These are phyloP conservation scores for Neonectria punicea DNA, from an alignment of 2,329 filamentous ascomycete genomes.

Conservation along the genomic window DNA sequence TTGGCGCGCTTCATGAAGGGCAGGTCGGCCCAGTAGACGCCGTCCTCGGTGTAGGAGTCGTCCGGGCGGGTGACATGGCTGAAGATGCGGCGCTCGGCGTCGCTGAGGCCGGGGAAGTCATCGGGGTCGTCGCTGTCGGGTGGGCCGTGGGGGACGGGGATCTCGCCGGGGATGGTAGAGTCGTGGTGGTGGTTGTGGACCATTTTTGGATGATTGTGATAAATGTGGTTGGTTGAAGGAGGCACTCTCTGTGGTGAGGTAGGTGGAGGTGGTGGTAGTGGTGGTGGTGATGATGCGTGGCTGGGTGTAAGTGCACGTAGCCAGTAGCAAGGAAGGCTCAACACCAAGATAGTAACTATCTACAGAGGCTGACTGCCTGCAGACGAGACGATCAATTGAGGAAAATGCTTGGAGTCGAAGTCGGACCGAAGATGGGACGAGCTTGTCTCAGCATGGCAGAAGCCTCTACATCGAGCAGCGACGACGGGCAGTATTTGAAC, in stretches of 20 bases:
- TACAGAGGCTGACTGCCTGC: not conserved
- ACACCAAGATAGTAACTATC: not conserved
- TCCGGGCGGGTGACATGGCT: slow-evolving; percentile 85
- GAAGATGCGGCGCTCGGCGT: slow-evolving; percentile 72
- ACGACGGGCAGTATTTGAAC: slow-evolving; percentile 43
- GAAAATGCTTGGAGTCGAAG: slow-evolving; percentile 10
- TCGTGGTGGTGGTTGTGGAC: slow-evolving; percentile 47
- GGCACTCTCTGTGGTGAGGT: too few species aligned
- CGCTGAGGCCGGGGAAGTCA: slow-evolving; percentile 56
- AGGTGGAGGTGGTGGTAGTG: not conserved
- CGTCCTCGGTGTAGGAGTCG: slow-evolving; percentile 84
- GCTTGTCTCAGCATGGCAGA: slow-evolving; percentile 19
- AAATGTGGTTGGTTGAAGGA: not conserved
- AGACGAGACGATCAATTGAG: not conserved
- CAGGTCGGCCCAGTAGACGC: slow-evolving; percentile 94
- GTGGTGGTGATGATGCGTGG: not conserved
- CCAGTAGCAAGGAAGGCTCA: not conserved
- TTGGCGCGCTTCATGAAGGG: slow-evolving; percentile 73
- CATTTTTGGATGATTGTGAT: slow-evolving; percentile 1
- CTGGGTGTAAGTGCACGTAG: slow-evolving; percentile 1
- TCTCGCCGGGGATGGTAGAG: slow-evolving; percentile 58
- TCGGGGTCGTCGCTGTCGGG: slow-evolving; percentile 60
- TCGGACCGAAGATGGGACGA: slow-evolving; percentile 7
- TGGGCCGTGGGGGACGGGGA: slow-evolving; percentile 65
- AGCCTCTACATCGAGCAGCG: slow-evolving; percentile 20